phyloP scores from a whole-genome alignment of 352 stramenopile genomes.

The Thalassiosira exigua region DNA sequence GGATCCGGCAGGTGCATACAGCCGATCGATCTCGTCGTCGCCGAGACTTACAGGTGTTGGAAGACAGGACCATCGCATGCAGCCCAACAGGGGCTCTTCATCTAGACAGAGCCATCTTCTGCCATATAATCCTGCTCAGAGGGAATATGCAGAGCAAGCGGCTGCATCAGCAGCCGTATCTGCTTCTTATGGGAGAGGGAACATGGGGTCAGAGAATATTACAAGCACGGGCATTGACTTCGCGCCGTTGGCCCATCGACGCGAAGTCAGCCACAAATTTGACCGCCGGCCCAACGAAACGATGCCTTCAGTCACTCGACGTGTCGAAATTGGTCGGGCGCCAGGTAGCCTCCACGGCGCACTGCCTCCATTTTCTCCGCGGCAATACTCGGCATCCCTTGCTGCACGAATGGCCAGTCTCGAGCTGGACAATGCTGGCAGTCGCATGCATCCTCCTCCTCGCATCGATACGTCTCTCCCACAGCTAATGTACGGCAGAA shows the following conservation, averaged over 20 bases:
- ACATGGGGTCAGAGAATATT: not conserved
- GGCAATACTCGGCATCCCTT: not conserved
- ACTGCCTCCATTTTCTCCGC: not conserved
- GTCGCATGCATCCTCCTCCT: too few species aligned
- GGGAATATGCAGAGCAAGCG: conserved; percentile 2
- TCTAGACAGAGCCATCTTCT: not conserved
- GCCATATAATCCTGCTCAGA: not conserved
- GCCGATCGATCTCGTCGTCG: too few species aligned
- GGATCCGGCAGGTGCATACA: conserved; percentile 9
- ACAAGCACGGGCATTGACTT: not conserved
- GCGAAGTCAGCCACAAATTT: too few species aligned
- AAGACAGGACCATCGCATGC: too few species aligned
- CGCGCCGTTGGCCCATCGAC: not conserved
- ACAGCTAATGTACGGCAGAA: not conserved
- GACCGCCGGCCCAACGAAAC: too few species aligned
- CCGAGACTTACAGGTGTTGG: too few species aligned
- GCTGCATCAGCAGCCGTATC: not conserved
- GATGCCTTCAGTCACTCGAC: too few species aligned
- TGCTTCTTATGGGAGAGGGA: not conserved
- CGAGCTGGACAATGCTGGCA: not conserved
- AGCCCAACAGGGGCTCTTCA: not conserved
- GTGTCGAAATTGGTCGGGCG: too few species aligned
- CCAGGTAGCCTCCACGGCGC: not conserved
- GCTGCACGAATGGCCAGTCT: not conserved
- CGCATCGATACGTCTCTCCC: too few species aligned